These are phyloP conservation scores for Dissophora ornata DNA, from an alignment of 192 early-diverging fungal genomes.

Conservation along the genomic window DNA sequence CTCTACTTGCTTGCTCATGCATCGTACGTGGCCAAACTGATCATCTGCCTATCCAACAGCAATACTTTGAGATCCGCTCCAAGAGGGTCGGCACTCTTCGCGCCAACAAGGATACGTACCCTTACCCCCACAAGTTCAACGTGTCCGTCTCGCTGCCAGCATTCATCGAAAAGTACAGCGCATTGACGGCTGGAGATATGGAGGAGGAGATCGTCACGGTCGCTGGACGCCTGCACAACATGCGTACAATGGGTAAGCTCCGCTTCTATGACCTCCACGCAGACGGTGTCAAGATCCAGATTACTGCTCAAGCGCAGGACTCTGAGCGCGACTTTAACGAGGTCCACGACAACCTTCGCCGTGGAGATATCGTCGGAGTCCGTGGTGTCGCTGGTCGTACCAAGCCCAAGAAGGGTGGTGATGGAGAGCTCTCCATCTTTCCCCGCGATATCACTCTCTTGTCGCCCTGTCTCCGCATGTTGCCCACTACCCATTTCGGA, in stretches of 20 bases:
- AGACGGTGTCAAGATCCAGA: slow-evolving; percentile 95
- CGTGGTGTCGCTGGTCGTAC: slow-evolving; percentile 90
- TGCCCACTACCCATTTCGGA: slow-evolving; percentile 95
- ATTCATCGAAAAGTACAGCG: slow-evolving; percentile 87
- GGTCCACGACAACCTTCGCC: slow-evolving; percentile 83
- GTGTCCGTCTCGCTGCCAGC: slow-evolving; percentile 85
- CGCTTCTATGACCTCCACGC: slow-evolving; percentile 96
- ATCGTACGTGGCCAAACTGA: too few relatives aligned
- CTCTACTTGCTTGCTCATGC: not conserved
- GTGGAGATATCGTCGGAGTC: slow-evolving; percentile 98
- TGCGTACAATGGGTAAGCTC: slow-evolving; percentile 90
- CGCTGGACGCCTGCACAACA: slow-evolving; percentile 97
- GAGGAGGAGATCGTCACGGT: slow-evolving; percentile 78
- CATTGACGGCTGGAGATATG: slow-evolving; percentile 76
- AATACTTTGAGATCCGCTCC: slow-evolving; percentile 98
- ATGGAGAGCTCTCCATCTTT: slow-evolving; percentile 95
- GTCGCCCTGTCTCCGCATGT: slow-evolving; percentile 94
- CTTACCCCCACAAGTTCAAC: slow-evolving; percentile 99
- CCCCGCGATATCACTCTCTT: slow-evolving; percentile 88
- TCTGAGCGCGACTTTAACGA: slow-evolving; percentile 77
- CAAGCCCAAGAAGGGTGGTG: slow-evolving; percentile 70
- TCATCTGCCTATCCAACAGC: slow-evolving; percentile 54
- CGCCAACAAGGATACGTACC: slow-evolving; percentile 83
- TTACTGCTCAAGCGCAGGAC: slow-evolving; percentile 86
- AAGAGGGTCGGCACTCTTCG: slow-evolving; percentile 87